These are phyloP conservation scores for Cotoneaster glaucophyllus DNA, from an alignment of 306 rosid genomes.

Conservation along the genomic window DNA sequence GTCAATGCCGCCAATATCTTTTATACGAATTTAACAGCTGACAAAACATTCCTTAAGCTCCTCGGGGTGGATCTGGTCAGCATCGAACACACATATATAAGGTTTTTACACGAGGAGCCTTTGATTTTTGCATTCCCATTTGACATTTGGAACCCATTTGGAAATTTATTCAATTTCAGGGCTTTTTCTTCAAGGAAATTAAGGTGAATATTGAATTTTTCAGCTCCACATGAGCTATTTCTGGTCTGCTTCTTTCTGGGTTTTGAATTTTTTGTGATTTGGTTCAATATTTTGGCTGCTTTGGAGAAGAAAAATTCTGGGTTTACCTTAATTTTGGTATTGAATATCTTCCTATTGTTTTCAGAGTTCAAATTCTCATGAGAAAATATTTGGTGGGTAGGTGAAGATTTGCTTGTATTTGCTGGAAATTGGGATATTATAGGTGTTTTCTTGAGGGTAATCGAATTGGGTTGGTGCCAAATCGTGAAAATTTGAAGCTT, in stretches of 20 bases:
- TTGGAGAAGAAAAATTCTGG: conserved; percentile 4
- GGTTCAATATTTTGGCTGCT: conserved; percentile 21
- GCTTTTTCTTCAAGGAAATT: neutral
- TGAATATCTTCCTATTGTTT: neutral
- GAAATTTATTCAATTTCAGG: neutral
- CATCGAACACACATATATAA: neutral
- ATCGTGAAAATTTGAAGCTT: conserved; percentile 21
- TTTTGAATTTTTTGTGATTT: conserved; percentile 1
- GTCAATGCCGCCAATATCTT: conserved; percentile 24
- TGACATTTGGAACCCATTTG: neutral
- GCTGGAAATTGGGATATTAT: neutral
- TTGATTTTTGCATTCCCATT: conserved; percentile 4
- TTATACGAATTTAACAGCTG: neutral
- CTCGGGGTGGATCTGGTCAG: conserved; percentile 51
- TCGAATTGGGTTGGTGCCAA: conserved; percentile 25
- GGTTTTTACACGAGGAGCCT: conserved; percentile 14
- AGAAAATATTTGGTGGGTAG: conserved; percentile 29
- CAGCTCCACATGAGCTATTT: conserved; percentile 12
- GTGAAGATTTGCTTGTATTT: conserved; percentile 15
- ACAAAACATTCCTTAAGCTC: conserved; percentile 14
- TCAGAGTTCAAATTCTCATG: conserved; percentile 16
- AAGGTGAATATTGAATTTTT: conserved; percentile 14
- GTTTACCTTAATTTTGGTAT: conserved; percentile 9
- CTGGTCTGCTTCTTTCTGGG: neutral
- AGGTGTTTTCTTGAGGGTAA: conserved; percentile 11